These are phyloP conservation scores for Lycium ferocissimum DNA, from an alignment of 257 asterid genomes.

Conservation along the genomic window DNA sequence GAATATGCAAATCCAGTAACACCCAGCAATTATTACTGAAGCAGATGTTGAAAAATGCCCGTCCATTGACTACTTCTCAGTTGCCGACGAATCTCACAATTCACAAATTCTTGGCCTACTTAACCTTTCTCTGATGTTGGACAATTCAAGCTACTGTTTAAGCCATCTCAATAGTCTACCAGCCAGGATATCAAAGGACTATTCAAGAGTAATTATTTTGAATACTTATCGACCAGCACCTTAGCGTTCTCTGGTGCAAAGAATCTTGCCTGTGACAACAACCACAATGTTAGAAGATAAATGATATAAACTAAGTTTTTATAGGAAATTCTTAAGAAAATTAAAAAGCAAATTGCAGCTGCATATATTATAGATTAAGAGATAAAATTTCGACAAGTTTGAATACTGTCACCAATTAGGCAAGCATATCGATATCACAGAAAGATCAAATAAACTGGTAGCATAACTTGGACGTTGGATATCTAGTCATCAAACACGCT, in stretches of 20 bases:
- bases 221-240: constrained; percentile 72
- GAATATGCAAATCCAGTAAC: constrained; percentile 13
- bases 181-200: not conserved
- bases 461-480: not conserved
- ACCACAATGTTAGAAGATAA: constrained; percentile 14
- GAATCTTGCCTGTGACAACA: constrained; percentile 74
- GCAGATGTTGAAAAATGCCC: constrained; percentile 3
- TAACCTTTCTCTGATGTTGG: not conserved
- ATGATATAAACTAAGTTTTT: not conserved
- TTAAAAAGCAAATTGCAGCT: constrained; percentile 17
- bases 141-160: constrained; percentile 2
- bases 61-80: constrained; percentile 23
- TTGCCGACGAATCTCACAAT: not conserved
- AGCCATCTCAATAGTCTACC: constrained; percentile 10
- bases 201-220: constrained; percentile 47
- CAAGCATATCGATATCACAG: constrained; percentile 18
- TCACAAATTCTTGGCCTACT: not conserved
- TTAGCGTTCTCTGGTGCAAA: constrained; percentile 82
- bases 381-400: constrained; percentile 1
- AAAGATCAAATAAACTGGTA: not conserved
- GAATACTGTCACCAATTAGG: not conserved
- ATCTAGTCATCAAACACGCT: not conserved
- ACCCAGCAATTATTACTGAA: not conserved
- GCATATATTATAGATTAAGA: not conserved
- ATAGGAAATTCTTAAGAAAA: not conserved